Base-by-base conservation (phyloP, 2,329 filamentous ascomycete genomes). In the Fusarium sambucinum region DNA sequence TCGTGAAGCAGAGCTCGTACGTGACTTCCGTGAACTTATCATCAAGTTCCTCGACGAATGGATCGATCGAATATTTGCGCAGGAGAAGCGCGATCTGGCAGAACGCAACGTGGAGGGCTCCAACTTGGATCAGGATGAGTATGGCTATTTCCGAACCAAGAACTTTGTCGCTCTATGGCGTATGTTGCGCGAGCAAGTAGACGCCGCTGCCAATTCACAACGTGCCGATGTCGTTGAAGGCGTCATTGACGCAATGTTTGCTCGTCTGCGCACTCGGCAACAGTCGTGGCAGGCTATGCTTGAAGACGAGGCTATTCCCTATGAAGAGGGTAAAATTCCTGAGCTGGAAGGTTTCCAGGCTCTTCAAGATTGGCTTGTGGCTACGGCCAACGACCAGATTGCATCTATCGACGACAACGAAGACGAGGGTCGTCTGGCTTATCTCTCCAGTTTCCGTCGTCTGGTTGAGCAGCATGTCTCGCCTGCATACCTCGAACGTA, bases 351-450 rank as follows among this genome's bases (percentile, higher is more conserved):
- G 89, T 17, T 90, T 92, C 74, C 93, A 97, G 77, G 88, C 91
- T 5, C 83, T 97, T 29, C 92, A 97, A 77, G 96, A 99, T 81
- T 99, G 95, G 94, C 90, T 99, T 57, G 90, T 99, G 54, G 94
- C 96, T 45, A 93, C 96, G 59, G 96, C 96, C 72, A 99, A 99
- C 81, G 96, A 99, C 80, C 96, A 99, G 79, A 98, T 99, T 77
- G 94, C 94, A 58, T 97, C 94, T 79, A 97, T 99, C 75, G 96
- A 98, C 78, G 96, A 98, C 76, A 91, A 91, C 70, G 91, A 93
- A 64, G 91, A 92, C 54, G 88, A 89, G 54, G 88, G 87, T 62
- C 89, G 91, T 32, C 83, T 92, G 27, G 92, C 92, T 30, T 97
- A 97, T 81, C 86, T 98, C 50, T 90, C 92, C 6, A 90, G 91